Evolutionary conservation across 768 basidiomycete species (phyloP).

Genomic region (Rhizopogon rudus): DNA sequence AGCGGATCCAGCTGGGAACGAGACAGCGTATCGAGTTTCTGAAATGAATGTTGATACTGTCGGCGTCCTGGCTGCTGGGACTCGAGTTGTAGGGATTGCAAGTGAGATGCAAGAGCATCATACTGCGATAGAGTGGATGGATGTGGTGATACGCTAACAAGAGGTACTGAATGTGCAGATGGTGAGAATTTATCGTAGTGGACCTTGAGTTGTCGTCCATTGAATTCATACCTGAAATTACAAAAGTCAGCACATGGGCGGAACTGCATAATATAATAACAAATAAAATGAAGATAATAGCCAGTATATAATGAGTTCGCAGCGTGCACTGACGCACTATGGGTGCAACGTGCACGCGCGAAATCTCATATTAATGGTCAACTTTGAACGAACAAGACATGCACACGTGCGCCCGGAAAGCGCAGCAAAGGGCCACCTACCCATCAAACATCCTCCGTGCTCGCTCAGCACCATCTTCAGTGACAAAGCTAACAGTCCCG

Average conservation of each 20-base stretch:
- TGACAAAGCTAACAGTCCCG: conserved; percentile 86
- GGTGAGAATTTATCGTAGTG: conserved; percentile 83
- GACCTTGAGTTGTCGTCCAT: conserved; percentile 83
- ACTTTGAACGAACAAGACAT: not conserved
- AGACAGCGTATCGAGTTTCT: conserved; percentile 11
- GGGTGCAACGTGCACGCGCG: not conserved
- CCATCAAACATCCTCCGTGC: conserved; percentile 90
- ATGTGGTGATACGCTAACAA: conserved; percentile 13
- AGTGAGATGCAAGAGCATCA: conserved; percentile 15
- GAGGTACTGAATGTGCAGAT: conserved; percentile 22
- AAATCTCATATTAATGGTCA: not conserved
- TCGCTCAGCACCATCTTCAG: conserved; percentile 76
- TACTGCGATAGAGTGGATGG: conserved; percentile 13
- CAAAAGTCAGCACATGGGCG: conserved; percentile 4
- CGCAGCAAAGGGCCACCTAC: conserved; percentile 38
- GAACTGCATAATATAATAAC: not conserved
- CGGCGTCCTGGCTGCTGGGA: conserved; percentile 9
- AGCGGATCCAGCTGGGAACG: conserved; percentile 18
- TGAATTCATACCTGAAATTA: conserved; percentile 71
- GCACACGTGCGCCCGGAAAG: not conserved
- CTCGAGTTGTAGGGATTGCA: not conserved
- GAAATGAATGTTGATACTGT: conserved; percentile 11
- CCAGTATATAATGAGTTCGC: not conserved
- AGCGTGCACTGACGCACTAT: not conserved
- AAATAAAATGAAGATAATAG: not conserved